Conservation (phyloP, 768 basidiomycete genomes). For the Pholiota microspora region DNA sequence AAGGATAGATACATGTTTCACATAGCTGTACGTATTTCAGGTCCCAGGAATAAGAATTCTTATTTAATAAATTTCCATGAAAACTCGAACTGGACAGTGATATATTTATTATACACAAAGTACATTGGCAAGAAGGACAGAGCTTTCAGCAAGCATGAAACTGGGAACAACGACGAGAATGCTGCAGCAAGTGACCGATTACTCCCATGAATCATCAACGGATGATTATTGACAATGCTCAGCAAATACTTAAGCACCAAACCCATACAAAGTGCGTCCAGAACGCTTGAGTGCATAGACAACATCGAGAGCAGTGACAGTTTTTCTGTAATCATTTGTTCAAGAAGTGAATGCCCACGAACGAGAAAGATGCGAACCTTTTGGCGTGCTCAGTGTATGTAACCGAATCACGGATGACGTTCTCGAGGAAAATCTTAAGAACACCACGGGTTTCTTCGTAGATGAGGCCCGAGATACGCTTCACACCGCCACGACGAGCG, state of each 20-base stretch:
- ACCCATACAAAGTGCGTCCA: slow-evolving; percentile 79
- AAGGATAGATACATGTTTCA: no score
- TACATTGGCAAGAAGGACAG: slow-evolving; percentile 11
- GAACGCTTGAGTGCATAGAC: slow-evolving; percentile 75
- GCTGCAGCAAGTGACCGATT: no score
- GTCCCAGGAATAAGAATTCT: no score
- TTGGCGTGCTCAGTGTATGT: slow-evolving; percentile 95
- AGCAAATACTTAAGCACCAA: slow-evolving; percentile 54
- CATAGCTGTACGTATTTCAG: no score
- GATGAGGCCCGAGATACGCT: slow-evolving; percentile 73
- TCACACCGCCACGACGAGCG: slow-evolving; percentile 82
- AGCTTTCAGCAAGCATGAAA: slow-evolving; percentile 3
- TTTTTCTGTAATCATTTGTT: slow-evolving; percentile 49
- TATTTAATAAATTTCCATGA: no score
- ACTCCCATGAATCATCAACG: no score
- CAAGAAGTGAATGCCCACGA: neutral
- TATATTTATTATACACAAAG: slow-evolving; percentile 11
- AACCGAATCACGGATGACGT: slow-evolving; percentile 86
- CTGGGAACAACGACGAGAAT: neutral
- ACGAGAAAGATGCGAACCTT: slow-evolving; percentile 37
- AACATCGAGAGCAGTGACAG: slow-evolving; percentile 85
- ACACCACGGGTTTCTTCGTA: slow-evolving; percentile 85
- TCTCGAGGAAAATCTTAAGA: slow-evolving; percentile 69
- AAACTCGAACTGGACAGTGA: neutral
- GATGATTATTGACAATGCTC: neutral